Evolutionary conservation across 176 grass and related monocot species (phyloP), one percentile per base, ranked within the genome.

Genomic region (Oryza officinalis): DNA sequence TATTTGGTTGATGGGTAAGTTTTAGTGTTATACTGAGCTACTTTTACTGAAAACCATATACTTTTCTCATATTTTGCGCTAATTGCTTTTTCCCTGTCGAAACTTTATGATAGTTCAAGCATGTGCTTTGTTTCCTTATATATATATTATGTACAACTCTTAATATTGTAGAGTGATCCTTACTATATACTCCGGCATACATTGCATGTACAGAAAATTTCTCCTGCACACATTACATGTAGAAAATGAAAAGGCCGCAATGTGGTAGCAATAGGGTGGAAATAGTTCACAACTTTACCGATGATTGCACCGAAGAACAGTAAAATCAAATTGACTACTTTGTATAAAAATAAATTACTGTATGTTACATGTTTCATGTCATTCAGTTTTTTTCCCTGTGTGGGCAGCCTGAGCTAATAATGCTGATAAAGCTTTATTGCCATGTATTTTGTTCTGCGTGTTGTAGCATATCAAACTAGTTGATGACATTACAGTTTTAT

Each of bases 1-100:
- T 93, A 98, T 86, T 83, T 95, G 71, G 87, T 93, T 60, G 69
- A 81, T 5, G 95, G 95, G 95, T 95, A 92, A 77, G 78, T 67
- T 65, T 35, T 64, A 60, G 22, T 23, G 22, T 23, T 10, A 22
- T 22, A 25, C 13, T 64, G 13, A 46, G 37, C 52, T 71, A 68
- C 26, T 72, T 14, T 78, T 40, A 40, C 71, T 52, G 9, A 25
- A 71, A 70, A 65, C 26, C 4, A 28, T 8, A 8, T 30, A 41
- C 28, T 54, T 78, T 71, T 77, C 22, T 81, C 40, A 61, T 71
- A 71, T 75, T 71, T 70, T 44, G 10, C 64, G 18, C 66, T 8
- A 27, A 13, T 27, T 18, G 6, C 13, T 67, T 23, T 9, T 50
- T 47, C 41, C 4, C 0, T 13, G 20, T 38, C 32, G 2, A 23